Conservation (phyloP, 75 land plant species). For the Gnetum montanum region DNA sequence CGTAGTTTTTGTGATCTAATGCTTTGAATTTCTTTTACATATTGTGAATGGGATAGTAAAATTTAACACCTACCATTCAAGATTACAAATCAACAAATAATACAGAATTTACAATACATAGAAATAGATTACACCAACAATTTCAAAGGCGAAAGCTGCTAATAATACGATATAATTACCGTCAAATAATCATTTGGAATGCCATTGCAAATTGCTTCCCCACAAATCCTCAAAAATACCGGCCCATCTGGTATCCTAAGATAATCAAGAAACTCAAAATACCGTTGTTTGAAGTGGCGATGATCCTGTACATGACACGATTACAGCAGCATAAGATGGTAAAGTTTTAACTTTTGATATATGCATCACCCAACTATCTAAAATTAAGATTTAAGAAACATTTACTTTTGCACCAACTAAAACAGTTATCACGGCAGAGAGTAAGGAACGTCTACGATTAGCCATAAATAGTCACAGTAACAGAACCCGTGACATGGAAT, state of each 20-base stretch:
- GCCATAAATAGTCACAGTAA: too few species aligned
- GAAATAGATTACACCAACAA: too few species aligned
- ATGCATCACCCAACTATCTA: too few species aligned
- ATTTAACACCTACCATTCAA: not conserved
- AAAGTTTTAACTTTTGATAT: too few species aligned
- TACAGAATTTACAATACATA: too few species aligned
- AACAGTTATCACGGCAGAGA: too few species aligned
- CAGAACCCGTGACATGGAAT: too few species aligned
- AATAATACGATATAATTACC: conserved; percentile 28
- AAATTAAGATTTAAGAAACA: too few species aligned
- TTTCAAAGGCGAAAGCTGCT: not conserved
- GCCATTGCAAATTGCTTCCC: conserved; percentile 73
- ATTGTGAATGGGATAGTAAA: not conserved
- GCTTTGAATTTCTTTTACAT: not conserved
- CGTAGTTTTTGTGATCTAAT: not conserved
- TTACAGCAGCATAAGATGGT: too few species aligned
- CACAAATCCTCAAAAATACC: conserved; percentile 65
- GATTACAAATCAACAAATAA: not conserved
- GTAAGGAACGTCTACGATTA: too few species aligned
- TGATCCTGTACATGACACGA: conserved; percentile 88
- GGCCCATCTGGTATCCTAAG: conserved; percentile 61
- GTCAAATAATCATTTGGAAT: conserved; percentile 58
- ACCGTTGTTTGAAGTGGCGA: conserved; percentile 70
- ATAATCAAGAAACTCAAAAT: conserved; percentile 74
- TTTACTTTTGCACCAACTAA: too few species aligned